Base-by-base conservation (phyloP, 192 early-diverging fungal genomes). In the Coemansia sp. region DNA sequence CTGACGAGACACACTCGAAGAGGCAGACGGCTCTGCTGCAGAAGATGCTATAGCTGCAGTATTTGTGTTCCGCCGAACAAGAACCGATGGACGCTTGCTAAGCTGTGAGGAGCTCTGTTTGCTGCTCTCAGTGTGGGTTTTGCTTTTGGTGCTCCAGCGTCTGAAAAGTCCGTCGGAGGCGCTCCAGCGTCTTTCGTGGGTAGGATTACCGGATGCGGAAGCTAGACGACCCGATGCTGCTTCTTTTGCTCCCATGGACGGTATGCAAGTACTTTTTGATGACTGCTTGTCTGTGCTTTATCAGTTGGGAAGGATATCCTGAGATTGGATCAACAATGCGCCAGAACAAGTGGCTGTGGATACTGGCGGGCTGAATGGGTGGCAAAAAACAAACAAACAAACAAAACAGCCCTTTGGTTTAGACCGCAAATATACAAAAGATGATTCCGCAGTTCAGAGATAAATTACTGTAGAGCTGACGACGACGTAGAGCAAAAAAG, bases 171-270 rank as follows among this genome's bases (percentile, higher is more conserved):
- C 7, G 16, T 58, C 56, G 4, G 56, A 58, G 14, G 56, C 56
- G n/a, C 56, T 58, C 56, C 30, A 58, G 6, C 56, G 30, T 20
- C 56, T 58, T 33, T 58, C 56, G 15, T 58, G 56, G 4, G 56
- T 2, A 8, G 35, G 5, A 15, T 11, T 14, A 11, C 8, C 18
- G 0, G 56, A 33, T 36, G 56, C 7, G 6, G 49, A 52, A 15
- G 56, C 33, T 8, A 16, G 15, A 35, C 33, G 35, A 16, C 56
- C 35, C 15, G 56, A 36, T 20, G 34, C 18, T 33, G 57, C 16
- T 6, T 59, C 15, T 21, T 59, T 35, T 5, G 34, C 8, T 18
- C 34, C 1, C 20, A 9, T 38, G 57, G 57, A 59, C n/a, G 57
- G 34, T 34, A 59, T 59, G 20, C 39, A 20, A 16, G 46, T 23